A percentile compares a stretch with the other conserved stretches of the same genome.
Conservation (phyloP, 2,329 filamentous ascomycete species). For the Neoscytalidium dimidiatum region DNA sequence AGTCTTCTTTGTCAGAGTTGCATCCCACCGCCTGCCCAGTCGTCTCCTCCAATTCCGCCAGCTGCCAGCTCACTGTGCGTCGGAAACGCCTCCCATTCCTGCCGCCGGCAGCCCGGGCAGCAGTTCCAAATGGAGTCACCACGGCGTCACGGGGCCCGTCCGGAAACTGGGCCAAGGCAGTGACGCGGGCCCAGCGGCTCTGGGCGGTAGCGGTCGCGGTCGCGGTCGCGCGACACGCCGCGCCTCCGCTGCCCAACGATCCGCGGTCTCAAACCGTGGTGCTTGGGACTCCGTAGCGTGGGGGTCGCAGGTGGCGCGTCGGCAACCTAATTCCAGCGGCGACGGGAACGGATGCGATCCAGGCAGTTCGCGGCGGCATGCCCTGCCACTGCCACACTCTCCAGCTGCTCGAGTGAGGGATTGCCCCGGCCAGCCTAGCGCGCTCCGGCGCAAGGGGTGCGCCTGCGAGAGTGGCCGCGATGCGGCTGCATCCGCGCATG, state of each 20-base stretch:
- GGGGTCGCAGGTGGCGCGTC: conserved; percentile 5
- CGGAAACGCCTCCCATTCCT: background rate
- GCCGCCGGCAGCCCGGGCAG: background rate
- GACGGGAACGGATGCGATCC: conserved; percentile 1
- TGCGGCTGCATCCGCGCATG: conserved; percentile 4
- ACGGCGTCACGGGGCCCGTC: background rate
- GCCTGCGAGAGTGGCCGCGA: background rate
- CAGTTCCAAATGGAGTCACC: conserved; percentile 6
- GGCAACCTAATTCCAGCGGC: conserved; percentile 18
- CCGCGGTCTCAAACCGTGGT: background rate
- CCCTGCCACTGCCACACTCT: background rate
- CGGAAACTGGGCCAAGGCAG: background rate
- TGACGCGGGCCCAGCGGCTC: conserved; percentile 1
- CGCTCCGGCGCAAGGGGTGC: background rate
- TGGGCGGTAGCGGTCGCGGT: too few relatives aligned
- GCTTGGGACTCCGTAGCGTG: conserved; percentile 1
- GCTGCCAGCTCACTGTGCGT: conserved; percentile 10
- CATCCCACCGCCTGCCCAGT: background rate
- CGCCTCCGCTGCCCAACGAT: conserved; percentile 10
- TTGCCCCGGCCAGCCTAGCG: conserved; percentile 8
- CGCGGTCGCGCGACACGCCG: background rate
- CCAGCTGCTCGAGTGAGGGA: background rate
- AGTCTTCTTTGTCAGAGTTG: conserved; percentile 16
- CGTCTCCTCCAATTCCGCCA: background rate
- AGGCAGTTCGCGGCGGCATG: conserved; percentile 9